Conservation (phyloP, 2,329 filamentous ascomycete genomes). For the Coleophoma eucalyptorum region DNA sequence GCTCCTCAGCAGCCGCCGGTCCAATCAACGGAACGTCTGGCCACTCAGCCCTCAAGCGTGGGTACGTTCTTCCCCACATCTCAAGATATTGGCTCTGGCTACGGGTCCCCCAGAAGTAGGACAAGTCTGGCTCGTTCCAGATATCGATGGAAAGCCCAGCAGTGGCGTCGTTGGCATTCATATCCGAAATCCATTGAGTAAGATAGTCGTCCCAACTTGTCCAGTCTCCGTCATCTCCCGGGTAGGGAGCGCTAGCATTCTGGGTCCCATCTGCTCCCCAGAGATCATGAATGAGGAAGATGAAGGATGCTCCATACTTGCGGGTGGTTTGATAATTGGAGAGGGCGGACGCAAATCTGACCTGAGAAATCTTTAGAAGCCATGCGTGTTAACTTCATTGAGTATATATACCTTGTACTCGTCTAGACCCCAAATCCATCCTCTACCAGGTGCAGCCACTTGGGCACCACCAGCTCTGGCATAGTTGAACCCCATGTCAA, state of each 20-base stretch:
- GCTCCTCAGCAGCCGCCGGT: conserved; percentile 30
- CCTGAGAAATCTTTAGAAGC: conserved; percentile 3
- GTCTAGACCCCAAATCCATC: conserved; percentile 34
- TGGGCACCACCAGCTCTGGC: conserved; percentile 37
- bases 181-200: conserved; percentile 31
- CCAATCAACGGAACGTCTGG: conserved; percentile 26
- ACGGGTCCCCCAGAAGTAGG: conserved; percentile 31
- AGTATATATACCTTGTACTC: conserved; percentile 22
- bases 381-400: too few relatives aligned
- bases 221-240: conserved; percentile 48
- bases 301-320: conserved; percentile 38
- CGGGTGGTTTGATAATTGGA: conserved; percentile 40
- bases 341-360: conserved; percentile 37
- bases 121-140: conserved; percentile 48
- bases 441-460: conserved; percentile 26
- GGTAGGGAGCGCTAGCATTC: conserved; percentile 32
- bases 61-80: conserved; percentile 33
- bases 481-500: conserved; percentile 36
- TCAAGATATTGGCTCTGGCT: conserved; percentile 34
- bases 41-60: conserved; percentile 29
- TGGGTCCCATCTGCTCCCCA: conserved; percentile 45
- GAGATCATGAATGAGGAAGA: conserved; percentile 40
- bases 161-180: conserved; percentile 32
- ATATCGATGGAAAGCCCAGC: conserved; percentile 40
- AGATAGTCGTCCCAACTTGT: conserved; percentile 38